These are phyloP conservation scores for Jackrogersella minutella DNA, from an alignment of 495 filamentous ascomycete genomes.

Conservation along the genomic window DNA sequence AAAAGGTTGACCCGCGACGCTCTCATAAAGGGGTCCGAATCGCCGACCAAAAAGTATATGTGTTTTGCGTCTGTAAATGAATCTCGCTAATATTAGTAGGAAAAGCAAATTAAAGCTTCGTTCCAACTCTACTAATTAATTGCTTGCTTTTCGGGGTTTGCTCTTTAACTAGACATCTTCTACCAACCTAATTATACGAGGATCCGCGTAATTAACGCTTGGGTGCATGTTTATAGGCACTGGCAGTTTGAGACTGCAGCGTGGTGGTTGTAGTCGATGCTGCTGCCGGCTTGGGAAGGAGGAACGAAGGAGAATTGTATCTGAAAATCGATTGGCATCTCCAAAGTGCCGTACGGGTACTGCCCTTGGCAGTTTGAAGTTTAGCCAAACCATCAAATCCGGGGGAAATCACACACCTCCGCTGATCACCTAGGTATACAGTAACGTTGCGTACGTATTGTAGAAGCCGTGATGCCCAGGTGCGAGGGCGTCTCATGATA, in stretches of 20 bases:
- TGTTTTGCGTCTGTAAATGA: conserved; percentile 1
- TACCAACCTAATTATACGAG: conserved; percentile 21
- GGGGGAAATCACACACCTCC: conserved; percentile 38
- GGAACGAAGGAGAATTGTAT: conserved; percentile 8
- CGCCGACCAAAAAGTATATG: conserved; percentile 14
- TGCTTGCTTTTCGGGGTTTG: conserved; percentile 5
- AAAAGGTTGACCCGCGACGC: conserved; percentile 9
- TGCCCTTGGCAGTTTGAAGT: conserved; percentile 43
- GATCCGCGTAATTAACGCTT: conserved; percentile 20
- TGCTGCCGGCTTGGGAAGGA: conserved; percentile 28
- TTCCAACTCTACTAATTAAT: conserved; percentile 14
- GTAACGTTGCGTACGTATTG: conserved; percentile 40
- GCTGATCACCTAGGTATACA: conserved; percentile 25
- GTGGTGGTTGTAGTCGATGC: conserved; percentile 26
- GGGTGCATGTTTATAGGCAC: conserved; percentile 10
- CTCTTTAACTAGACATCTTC: neutral
- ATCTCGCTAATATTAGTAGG: conserved; percentile 16
- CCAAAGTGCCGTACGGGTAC: conserved; percentile 35
- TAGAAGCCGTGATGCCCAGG: conserved; percentile 19
- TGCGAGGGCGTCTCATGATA: conserved; percentile 10
- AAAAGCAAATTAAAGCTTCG: neutral
- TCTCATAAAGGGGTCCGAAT: conserved; percentile 8
- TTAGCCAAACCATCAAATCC: conserved; percentile 42
- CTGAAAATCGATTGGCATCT: conserved; percentile 14
- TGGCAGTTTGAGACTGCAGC: conserved; percentile 18